Percentiles rank a stretch among this genome's conserved stretches.
Evolutionary conservation across 2,329 filamentous ascomycete species (phyloP).

Genomic region (Aspergillus ochraceoroseus): DNA sequence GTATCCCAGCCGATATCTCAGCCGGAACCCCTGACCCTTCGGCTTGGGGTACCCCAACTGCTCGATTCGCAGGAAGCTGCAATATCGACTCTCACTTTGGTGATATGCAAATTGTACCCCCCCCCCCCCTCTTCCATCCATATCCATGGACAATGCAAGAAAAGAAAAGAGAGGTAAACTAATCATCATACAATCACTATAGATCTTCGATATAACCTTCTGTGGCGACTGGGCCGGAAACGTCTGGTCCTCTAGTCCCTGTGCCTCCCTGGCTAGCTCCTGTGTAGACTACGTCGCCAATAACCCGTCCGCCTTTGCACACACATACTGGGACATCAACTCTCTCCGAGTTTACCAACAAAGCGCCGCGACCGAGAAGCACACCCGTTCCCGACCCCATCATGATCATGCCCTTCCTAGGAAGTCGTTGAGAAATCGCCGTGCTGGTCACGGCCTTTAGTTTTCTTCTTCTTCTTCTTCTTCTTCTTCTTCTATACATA

Average conservation of each 20-base stretch:
- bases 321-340: constrained; percentile 75
- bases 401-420: no score
- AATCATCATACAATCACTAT: not conserved
- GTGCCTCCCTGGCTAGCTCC: constrained; percentile 55
- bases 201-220: constrained; percentile 67
- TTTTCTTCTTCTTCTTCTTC: not conserved
- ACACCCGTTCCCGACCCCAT: no score
- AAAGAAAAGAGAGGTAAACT: not conserved
- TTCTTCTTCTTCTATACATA: not conserved
- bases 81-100: constrained; percentile 66
- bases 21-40: constrained; percentile 58
- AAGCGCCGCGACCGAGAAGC: not conserved
- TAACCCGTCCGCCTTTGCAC: constrained; percentile 64
- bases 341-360: constrained; percentile 60
- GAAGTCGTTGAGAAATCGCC: constrained; percentile 5
- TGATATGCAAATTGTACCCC: constrained; percentile 60
- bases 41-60: constrained; percentile 64
- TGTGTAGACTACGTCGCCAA: constrained; percentile 68
- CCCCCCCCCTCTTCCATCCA: not conserved
- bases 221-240: constrained; percentile 82
- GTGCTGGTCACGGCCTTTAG: not conserved
- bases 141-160: not conserved
- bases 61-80: constrained; percentile 65
- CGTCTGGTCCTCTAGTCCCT: constrained; percentile 60
- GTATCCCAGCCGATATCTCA: constrained; percentile 60